Evolutionary conservation across 192 early-diverging fungal genomes (phyloP), one percentile per base, ranked within the genome.

Genomic region (Umbelopsis vinacea): DNA sequence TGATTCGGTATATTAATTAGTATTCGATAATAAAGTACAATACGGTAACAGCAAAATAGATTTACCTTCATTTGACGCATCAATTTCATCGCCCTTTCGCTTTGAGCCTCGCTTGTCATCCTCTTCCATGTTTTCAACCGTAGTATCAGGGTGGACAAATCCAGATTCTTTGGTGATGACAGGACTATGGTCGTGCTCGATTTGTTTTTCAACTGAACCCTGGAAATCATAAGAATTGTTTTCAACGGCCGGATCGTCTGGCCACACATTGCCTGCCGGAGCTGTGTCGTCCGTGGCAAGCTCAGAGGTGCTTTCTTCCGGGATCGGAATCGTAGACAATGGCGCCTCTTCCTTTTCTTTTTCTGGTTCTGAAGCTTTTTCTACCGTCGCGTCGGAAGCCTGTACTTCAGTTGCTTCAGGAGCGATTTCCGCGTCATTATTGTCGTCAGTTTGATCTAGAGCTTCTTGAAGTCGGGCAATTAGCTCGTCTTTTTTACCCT

Each of bases 401-500:
- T 43, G 40, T 43, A 11, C 40, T 43, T 38, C 8, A 22, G 43
- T 22, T 46, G 26, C 40, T 11, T 71, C 54, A 43, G 54, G 26
- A 5, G 40, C 26, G 9, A 0, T 40, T 24, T n/a, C 21, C 6
- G 11, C 46, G 12, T 40, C 2, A n/a, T 75, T 57, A 17, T 75
- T 57, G 12, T 52, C 6, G 5, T 0, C 40, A 35, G 70, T 57
- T 26, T 38, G 38, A 19, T 46, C 45, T 29, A 89, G 60, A 4
- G 86, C 87, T 66, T 88, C 85, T 66, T 86, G 82, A 7, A 92
- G 78, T 22, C 91, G 86, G 45, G 85, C 72, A 9, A 90, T 78
- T 21, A 92, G 67, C 9, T 89, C 91, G 55, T 88, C 87, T 69
- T 90, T 92, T 57, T 88, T 79, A 4, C 91, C 91, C 24, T 81